Conservation (phyloP, 306 rosid species). For the Cicer bijugum region DNA sequence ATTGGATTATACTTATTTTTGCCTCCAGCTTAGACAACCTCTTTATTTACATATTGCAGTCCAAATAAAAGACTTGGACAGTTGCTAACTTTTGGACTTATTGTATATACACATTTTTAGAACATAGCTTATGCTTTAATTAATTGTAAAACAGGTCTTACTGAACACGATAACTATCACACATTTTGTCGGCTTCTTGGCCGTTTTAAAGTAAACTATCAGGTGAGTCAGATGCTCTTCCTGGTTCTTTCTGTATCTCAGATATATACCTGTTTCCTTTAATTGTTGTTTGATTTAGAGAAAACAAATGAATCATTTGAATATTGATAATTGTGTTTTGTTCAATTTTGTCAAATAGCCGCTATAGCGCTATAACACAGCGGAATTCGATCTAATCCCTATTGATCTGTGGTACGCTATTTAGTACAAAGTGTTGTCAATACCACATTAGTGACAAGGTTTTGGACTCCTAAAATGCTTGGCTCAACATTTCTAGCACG, state of each 20-base stretch:
- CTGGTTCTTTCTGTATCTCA: slow-evolving; percentile 16
- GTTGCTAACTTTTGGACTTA: slow-evolving; percentile 8
- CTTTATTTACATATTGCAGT: not conserved
- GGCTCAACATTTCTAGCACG: too few species aligned
- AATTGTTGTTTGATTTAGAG: not conserved
- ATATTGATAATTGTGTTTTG: too few species aligned
- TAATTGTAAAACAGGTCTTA: slow-evolving; percentile 47
- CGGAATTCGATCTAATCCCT: too few species aligned
- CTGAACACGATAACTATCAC: slow-evolving; percentile 58
- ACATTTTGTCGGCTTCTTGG: slow-evolving; percentile 58
- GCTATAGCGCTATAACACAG: too few species aligned
- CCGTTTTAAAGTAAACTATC: slow-evolving; percentile 55
- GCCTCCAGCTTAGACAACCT: not conserved
- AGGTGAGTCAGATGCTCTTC: slow-evolving; percentile 41
- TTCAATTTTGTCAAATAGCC: too few species aligned
- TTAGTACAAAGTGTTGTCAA: too few species aligned
- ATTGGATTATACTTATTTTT: slow-evolving; percentile 1
- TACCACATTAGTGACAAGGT: too few species aligned
- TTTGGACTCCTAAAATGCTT: too few species aligned
- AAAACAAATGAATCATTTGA: too few species aligned
- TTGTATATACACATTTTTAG: not conserved
- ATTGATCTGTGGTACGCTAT: too few species aligned
- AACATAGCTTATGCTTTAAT: slow-evolving; percentile 13
- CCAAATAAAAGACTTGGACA: not conserved
- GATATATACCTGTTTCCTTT: slow-evolving; percentile 5